phyloP scores from a whole-genome alignment of 129 eudicot species.

The Tanacetum coccineum region DNA sequence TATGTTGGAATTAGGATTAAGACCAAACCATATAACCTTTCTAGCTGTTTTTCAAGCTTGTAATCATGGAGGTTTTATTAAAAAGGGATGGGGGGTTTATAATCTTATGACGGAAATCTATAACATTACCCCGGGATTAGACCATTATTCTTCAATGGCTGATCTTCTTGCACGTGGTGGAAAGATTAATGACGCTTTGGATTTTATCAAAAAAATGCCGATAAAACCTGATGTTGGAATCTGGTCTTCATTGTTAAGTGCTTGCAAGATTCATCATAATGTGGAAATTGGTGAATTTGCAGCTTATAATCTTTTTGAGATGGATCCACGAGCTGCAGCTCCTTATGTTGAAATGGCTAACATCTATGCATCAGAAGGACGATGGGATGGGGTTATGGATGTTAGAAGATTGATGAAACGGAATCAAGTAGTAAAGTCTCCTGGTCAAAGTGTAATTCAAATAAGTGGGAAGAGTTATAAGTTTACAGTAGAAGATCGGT shows the following conservation, averaged over 20 bases:
- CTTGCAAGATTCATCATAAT: constrained; percentile 66
- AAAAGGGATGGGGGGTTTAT: constrained; percentile 55
- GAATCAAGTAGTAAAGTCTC: constrained; percentile 53
- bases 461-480: constrained; percentile 51
- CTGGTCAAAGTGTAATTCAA: constrained; percentile 60
- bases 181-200: constrained; percentile 60
- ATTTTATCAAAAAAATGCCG: constrained; percentile 58
- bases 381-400: constrained; percentile 65
- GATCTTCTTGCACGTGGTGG: constrained; percentile 91
- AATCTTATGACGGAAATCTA: constrained; percentile 36
- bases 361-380: constrained; percentile 61
- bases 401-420: constrained; percentile 56
- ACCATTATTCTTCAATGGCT: constrained; percentile 70
- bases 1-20: constrained; percentile 52
- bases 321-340: constrained; percentile 64
- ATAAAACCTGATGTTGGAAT: constrained; percentile 66
- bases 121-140: constrained; percentile 44
- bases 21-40: constrained; percentile 69
- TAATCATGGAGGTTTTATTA: constrained; percentile 73
- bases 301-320: constrained; percentile 45
- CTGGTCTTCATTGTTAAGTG: constrained; percentile 72
- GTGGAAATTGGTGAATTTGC: constrained; percentile 66
- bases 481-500: constrained; percentile 70
- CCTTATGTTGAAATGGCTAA: constrained; percentile 83
- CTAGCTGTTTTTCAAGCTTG: constrained; percentile 83